Base-by-base conservation (phyloP, 2,329 filamentous ascomycete genomes). In the Helminthosporium solani region DNA sequence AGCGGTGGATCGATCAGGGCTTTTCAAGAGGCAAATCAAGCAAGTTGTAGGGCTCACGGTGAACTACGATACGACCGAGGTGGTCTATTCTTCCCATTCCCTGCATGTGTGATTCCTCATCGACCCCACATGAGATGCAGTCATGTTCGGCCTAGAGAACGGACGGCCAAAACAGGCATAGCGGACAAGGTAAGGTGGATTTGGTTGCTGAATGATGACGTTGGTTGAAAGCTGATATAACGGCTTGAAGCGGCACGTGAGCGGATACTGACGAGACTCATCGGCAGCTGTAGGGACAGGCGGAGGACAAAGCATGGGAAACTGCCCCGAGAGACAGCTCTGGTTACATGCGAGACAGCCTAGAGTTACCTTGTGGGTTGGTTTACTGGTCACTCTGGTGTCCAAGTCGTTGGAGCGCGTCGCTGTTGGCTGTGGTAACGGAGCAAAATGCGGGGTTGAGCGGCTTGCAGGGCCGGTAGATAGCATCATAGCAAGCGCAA, bases 21-120 rank as follows among this genome's bases (percentile, higher is more conserved):
- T 16, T 37, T 33, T 39, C 8, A 33, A 43, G 41, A 45, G 52
- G 46, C 64, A 64, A 66, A 68, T 67, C 56, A 65, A 51, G 46
- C 33, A 30, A 33, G 42, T 18, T 28, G 36, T 44, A 44, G 15
- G 44, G 31, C 43, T 57, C 56, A 64, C 58, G 58, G 49, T 56
- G 47, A 38, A 38, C 27, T 37, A 47, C 45, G 54, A 57, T 58
- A 58, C 58, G 56, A 50, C 42, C 33, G 47, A 56, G 40, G 48
- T 52, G 57, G 5, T 38, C 50, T 56, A 55, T 50, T 49, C 19
- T 20, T 46, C 40, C 40, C 23, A 36, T 40, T 33, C 33, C 33
- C 27, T 18, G 34, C 39, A 41, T 34, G 27, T n/a, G 16, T 27
- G 46, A 43, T 50, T 54, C 44, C 44, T 47, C 44, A 56, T 49